Percentiles rank a stretch among this genome's conserved stretches.
Evolutionary conservation across 2,329 filamentous ascomycete genomes (phyloP).

Genomic region (Mollisia scopiformis): DNA sequence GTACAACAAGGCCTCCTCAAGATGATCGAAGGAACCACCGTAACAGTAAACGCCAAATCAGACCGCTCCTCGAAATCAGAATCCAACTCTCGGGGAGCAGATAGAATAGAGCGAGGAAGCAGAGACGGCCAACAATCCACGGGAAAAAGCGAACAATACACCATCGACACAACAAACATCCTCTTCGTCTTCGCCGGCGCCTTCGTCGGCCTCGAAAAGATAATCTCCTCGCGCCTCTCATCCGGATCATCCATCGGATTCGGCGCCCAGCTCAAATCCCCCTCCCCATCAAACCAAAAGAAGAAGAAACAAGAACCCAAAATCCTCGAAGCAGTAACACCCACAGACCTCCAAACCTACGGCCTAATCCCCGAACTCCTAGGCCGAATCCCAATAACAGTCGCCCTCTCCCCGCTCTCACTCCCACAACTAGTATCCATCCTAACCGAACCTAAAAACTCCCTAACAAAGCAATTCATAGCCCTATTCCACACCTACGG

Average conservation of each 20-base stretch:
- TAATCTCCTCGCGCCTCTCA: constrained; percentile 83
- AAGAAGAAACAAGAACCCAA: constrained; percentile 6
- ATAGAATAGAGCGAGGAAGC: constrained; percentile 23
- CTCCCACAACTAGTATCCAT: constrained; percentile 76
- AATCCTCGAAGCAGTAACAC: constrained; percentile 60
- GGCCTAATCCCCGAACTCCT: constrained; percentile 96
- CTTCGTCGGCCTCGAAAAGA: constrained; percentile 89
- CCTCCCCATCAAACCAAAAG: constrained; percentile 57
- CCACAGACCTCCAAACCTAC: constrained; percentile 78
- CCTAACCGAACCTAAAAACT: constrained; percentile 89
- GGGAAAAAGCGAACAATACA: constrained; percentile 53
- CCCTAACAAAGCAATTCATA: constrained; percentile 84
- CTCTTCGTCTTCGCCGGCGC: constrained; percentile 96
- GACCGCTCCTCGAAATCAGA: constrained; percentile 44
- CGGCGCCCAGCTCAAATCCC: constrained; percentile 73
- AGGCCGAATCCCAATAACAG: constrained; percentile 90
- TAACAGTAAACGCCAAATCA: constrained; percentile 88
- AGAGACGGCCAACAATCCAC: constrained; percentile 17
- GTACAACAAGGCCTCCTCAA: constrained; percentile 96
- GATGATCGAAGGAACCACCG: constrained; percentile 92
- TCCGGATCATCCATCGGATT: constrained; percentile 86
- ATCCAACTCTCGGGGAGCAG: constrained; percentile 28
- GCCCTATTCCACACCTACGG: constrained; percentile 79
- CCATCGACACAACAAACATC: constrained; percentile 93
- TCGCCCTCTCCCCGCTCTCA: constrained; percentile 78